These are phyloP conservation scores for Candida yuanshanica DNA, from an alignment of 805 yeast species.

Conservation along the genomic window DNA sequence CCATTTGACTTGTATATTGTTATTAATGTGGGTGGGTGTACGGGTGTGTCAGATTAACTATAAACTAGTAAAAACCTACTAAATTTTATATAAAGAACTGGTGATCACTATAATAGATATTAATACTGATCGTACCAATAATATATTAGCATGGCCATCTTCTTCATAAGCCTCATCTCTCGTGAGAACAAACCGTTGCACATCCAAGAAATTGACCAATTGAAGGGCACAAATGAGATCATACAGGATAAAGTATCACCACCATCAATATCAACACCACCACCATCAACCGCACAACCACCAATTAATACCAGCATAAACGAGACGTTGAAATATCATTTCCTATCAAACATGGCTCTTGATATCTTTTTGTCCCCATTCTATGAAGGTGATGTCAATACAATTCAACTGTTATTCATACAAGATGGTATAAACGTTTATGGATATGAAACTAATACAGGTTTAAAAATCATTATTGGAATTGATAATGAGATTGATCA, in stretches of 20 bases:
- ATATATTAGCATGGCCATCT: neutral
- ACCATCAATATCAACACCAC: neutral
- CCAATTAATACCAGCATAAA: too few relatives aligned
- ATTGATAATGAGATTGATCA: slow-evolving; percentile 30
- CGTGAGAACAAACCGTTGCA: neutral
- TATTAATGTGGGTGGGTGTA: neutral
- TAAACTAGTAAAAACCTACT: too few relatives aligned
- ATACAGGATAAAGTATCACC: neutral
- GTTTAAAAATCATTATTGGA: slow-evolving; percentile 61
- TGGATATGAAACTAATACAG: slow-evolving; percentile 65
- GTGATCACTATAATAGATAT: too few relatives aligned
- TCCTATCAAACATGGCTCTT: slow-evolving; percentile 69
- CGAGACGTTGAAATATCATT: slow-evolving; percentile 48
- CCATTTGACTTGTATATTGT: too few relatives aligned
- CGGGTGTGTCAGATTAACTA: neutral
- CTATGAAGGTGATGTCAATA: slow-evolving; percentile 34
- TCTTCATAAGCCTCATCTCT: neutral
- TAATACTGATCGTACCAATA: too few relatives aligned
- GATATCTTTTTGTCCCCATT: slow-evolving; percentile 57
- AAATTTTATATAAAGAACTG: too few relatives aligned
- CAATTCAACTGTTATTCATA: slow-evolving; percentile 44
- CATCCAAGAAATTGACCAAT: neutral
- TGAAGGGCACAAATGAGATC: neutral
- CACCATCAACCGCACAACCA: too few relatives aligned
- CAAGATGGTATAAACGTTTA: slow-evolving; percentile 65